Percentiles rank a stretch among this genome's conserved stretches.
These are phyloP conservation scores for Emergomyces orientalis DNA, from an alignment of 2,329 filamentous ascomycete genomes.

Conservation along the genomic window DNA sequence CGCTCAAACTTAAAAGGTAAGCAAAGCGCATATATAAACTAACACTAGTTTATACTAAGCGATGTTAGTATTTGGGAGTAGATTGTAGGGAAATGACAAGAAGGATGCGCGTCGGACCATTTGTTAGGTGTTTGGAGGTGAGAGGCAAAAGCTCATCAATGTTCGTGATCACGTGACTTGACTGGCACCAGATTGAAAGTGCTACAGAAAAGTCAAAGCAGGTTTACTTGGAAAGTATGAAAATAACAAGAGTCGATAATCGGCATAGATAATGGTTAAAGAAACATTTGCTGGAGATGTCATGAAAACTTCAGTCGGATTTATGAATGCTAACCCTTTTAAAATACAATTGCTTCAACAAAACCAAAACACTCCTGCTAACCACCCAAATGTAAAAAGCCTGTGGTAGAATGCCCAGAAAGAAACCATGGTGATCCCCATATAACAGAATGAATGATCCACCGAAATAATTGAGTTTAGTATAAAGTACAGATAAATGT, in stretches of 20 bases:
- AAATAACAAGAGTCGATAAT: neutral
- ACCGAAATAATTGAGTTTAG: neutral
- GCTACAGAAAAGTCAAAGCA: no score
- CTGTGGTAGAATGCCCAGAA: neutral
- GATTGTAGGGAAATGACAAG: neutral
- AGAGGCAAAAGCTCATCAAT: neutral
- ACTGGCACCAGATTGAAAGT: no score
- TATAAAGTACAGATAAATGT: neutral
- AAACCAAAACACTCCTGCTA: neutral
- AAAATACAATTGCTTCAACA: constrained; percentile 4
- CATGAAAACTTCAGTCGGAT: neutral
- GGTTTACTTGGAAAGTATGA: no score
- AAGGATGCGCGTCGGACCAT: neutral
- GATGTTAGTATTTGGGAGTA: neutral
- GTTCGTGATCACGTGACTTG: neutral
- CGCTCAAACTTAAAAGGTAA: no score
- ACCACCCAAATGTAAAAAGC: neutral
- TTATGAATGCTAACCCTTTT: constrained; percentile 2
- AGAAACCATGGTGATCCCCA: neutral
- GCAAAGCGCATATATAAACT: neutral
- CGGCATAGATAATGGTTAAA: neutral
- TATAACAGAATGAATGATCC: neutral
- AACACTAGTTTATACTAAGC: neutral
- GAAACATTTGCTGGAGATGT: neutral
- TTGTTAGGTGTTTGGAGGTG: neutral